A percentile compares a stretch with the other conserved stretches of the same genome.
These are phyloP conservation scores for Lecanicillium sp. DNA, from an alignment of 2,329 filamentous ascomycete species.

Conservation along the genomic window DNA sequence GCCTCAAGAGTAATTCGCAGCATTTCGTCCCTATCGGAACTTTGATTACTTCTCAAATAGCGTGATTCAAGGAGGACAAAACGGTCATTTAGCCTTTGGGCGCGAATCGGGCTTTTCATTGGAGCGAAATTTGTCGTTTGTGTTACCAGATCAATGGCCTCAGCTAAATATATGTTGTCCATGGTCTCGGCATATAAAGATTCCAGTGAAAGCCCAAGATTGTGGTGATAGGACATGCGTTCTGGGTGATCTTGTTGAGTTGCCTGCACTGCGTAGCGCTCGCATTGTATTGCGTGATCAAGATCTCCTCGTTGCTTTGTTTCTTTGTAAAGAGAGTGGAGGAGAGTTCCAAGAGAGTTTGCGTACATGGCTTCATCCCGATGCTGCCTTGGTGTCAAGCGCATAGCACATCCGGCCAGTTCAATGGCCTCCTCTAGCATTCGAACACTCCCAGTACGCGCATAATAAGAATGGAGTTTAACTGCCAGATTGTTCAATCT, in stretches of 20 bases:
- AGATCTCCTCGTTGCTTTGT: background rate
- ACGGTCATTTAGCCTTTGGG: background rate
- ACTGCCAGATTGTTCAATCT: background rate
- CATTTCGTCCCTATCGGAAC: background rate
- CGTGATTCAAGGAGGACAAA: background rate
- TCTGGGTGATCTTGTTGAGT: background rate
- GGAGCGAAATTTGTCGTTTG: background rate
- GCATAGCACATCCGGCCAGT: background rate
- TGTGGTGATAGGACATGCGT: conserved; percentile 4
- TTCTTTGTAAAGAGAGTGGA: conserved; percentile 2
- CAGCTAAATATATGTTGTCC: background rate
- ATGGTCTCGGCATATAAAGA: background rate
- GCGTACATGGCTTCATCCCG: conserved; percentile 1
- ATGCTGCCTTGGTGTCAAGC: background rate
- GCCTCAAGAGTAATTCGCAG: background rate
- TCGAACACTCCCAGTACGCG: background rate
- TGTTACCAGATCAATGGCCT: conserved; percentile 1
- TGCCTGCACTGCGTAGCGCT: background rate
- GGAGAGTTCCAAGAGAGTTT: background rate
- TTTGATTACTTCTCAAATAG: background rate
- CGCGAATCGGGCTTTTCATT: background rate
- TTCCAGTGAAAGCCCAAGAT: conserved; percentile 1
- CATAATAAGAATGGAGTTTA: background rate
- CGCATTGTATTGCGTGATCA: background rate
- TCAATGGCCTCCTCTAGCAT: conserved; percentile 1